Base-by-base conservation (phyloP, 176 grass and related monocot genomes). In the Oryza brachyantha region DNA sequence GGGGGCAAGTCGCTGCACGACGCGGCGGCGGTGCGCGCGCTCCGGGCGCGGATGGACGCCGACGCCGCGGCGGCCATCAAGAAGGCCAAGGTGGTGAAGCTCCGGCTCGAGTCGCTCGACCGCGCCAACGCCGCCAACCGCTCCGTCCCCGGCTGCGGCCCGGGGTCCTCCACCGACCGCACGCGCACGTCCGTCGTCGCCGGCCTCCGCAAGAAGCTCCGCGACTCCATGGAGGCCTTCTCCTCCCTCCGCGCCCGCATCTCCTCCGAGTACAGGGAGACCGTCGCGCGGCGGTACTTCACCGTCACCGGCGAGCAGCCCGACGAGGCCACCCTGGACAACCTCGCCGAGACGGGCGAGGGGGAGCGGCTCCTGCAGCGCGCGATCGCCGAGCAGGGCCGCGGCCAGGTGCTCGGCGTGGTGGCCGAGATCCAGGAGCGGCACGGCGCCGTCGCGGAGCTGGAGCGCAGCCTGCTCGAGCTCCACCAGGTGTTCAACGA, bases 401-500 rank as follows among this genome's bases (percentile, higher is more conserved):
- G 94, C 8, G 94, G 94, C 5, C 35, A 79, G 65, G 89, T 97
- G 57, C 10, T 86, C 54, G 85, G 82, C 66, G 91, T 97, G 66
- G 85, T 97, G 19, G 91, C 94, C 0, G 94, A 97, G 87, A 97
- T 97, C 55, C 91, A 93, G 89, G 94, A 97, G 82, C 88, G 94
- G 73, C 94, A 92, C 59, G 84, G 87, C 68, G 91, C 94, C 10
- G 87, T 94, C 61, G 77, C 84, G 21, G 82, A 94, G 24, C 87
- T 97, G 25, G 94, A 97, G 84, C 75, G 94, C 8, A 70, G 68
- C 71, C 76, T 97, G 36, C 66, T 84, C 9, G 94, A 97, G 91
- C 91, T 97, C 61, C 94, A 97, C 76, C 94, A 97, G 82, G 94
- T 97, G 63, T 97, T 97, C 86, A 88, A 92, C 79, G 94, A 94